Evolutionary conservation across 1,284 basidiomycete genomes (phyloP).

Genomic region (Ceratorhiza oryzae-sativae): DNA sequence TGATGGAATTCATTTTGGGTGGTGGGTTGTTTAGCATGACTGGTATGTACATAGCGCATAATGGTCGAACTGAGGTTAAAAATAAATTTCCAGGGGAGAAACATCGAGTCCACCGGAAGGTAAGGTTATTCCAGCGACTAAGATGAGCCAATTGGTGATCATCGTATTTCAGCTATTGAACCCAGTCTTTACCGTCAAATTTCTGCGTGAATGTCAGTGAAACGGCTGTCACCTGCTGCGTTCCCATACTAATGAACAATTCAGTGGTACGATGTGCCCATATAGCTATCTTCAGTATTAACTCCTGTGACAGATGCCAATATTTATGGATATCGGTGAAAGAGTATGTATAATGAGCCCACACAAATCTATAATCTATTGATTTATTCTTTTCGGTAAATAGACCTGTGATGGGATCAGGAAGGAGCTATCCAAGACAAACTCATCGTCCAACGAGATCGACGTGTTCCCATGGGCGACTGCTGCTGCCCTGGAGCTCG

Average conservation of each 20-base stretch:
- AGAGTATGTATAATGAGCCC: constrained; percentile 51
- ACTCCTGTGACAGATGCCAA: constrained; percentile 52
- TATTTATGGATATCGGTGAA: constrained; percentile 58
- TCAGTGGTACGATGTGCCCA: background rate
- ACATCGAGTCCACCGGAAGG: constrained; percentile 34
- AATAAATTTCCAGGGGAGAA: constrained; percentile 2
- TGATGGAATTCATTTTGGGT: constrained; percentile 51
- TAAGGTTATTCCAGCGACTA: constrained; percentile 44
- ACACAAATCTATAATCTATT: constrained; percentile 32
- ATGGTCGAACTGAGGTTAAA: background rate
- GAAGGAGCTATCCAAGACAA: constrained; percentile 43
- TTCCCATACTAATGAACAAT: too few relatives aligned
- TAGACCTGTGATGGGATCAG: constrained; percentile 1
- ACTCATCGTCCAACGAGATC: constrained; percentile 50
- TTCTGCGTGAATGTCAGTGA: constrained; percentile 52
- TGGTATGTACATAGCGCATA: background rate
- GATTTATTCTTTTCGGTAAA: constrained; percentile 47
- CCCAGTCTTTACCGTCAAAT: constrained; percentile 58
- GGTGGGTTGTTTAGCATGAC: constrained; percentile 49
- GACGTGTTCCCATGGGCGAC: constrained; percentile 62
- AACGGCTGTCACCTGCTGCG: background rate
- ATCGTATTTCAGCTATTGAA: constrained; percentile 59
- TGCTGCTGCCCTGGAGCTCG: constrained; percentile 60
- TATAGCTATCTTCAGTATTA: background rate
- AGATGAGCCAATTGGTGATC: background rate